Evolutionary conservation across 2,329 filamentous ascomycete genomes (phyloP).

Genomic region (Alternaria sp.): DNA sequence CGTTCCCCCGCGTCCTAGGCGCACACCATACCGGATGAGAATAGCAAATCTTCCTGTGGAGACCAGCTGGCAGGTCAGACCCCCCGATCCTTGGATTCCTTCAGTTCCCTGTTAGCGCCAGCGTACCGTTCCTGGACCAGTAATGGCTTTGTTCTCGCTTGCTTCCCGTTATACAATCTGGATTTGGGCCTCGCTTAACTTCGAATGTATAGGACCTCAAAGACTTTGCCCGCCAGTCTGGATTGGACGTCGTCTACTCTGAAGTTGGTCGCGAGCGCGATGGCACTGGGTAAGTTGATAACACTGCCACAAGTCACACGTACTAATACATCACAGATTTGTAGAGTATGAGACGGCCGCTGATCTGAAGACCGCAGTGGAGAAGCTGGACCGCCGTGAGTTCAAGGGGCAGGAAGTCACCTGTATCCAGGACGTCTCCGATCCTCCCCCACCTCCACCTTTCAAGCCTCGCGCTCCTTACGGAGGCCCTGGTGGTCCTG

Average conservation of each 20-base stretch:
- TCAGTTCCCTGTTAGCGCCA: constrained; percentile 46
- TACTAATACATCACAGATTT: constrained; percentile 67
- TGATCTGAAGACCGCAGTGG: constrained; percentile 88
- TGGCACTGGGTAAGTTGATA: constrained; percentile 79
- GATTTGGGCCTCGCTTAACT: constrained; percentile 73
- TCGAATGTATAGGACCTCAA: constrained; percentile 92
- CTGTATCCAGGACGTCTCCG: constrained; percentile 82
- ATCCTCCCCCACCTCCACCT: constrained; percentile 48
- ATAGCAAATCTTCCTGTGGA: constrained; percentile 96
- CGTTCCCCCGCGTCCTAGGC: constrained; percentile 80
- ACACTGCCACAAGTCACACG: background rate
- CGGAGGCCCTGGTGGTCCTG: constrained; percentile 52
- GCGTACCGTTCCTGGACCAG: constrained; percentile 52
- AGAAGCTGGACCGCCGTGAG: constrained; percentile 91
- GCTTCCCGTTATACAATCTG: constrained; percentile 45
- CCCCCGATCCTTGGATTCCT: constrained; percentile 60
- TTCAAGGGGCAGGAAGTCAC: constrained; percentile 90
- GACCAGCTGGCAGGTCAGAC: constrained; percentile 99
- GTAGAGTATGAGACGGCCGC: constrained; percentile 96
- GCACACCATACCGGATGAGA: constrained; percentile 95
- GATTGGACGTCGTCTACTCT: constrained; percentile 96
- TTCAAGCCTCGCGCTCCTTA: constrained; percentile 49
- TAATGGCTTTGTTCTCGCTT: constrained; percentile 49
- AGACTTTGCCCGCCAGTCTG: constrained; percentile 97
- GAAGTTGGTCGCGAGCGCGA: constrained; percentile 93